Base-by-base conservation (phyloP, 306 rosid genomes). In the Lablab purpureus region DNA sequence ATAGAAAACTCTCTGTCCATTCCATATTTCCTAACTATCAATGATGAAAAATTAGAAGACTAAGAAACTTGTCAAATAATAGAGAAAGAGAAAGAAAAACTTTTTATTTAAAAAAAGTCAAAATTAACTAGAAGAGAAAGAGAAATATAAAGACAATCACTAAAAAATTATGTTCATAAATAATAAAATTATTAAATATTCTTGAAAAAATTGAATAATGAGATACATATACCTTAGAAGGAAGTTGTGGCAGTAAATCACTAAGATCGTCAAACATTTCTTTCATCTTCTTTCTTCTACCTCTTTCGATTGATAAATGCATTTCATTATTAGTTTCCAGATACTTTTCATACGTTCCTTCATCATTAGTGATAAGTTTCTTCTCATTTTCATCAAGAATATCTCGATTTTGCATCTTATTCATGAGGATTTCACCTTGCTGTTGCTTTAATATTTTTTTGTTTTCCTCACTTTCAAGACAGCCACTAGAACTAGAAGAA, bases 251-350 rank as follows among this genome's bases (percentile, higher is more conserved):
- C 84, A 95, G 91, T 86, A 95, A 83, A 65, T 80, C 76, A 74
- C 89, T 96, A 76, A 95, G 99, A 75, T 6, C 81, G 11, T 86
- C 11, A 41, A 88, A 92, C 97, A 95, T 84, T 81, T 78, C 82
- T 65, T 87, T 89, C 94, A 94, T 91, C 89, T 90, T 94, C 90
- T 90, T 95, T 84, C 99, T 86, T 73, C 97, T 87, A 67, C 91
- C 90, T 77, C 97, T 91, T 81, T 94, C 97, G 0, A 90, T 86
- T 89, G 85, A 86, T 22, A 87, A 83, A 43, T 91, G 94, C 15
- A 84, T 52, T 10, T 84, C 93, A 84, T 88, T 88, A n/a, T 82
- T 86, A 2, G 84, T 78, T 54, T 75, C 84, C 0, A 18, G 82
- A 17, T 10, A 32, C 0, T 67, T 81, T 27, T 67, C 71, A 14